phyloP scores from a whole-genome alignment of 140 eudicot genomes.

The Oenanthe javanica region DNA sequence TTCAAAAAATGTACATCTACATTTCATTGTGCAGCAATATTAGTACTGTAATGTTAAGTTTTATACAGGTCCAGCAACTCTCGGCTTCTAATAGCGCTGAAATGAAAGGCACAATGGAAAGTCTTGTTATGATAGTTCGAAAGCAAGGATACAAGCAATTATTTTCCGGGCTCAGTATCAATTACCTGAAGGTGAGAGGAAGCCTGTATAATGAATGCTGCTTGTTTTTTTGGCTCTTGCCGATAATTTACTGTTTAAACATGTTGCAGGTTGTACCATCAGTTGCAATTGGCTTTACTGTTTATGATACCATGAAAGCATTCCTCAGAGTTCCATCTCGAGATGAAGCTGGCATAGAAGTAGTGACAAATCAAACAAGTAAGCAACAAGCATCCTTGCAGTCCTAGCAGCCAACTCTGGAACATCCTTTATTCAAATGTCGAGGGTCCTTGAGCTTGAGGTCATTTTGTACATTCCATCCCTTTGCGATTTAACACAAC shows the following conservation, averaged over 20 bases:
- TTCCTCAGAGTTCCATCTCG: slow-evolving; percentile 66
- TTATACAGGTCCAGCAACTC: slow-evolving; percentile 62
- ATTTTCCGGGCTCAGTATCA: slow-evolving; percentile 90
- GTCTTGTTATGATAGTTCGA: slow-evolving; percentile 52
- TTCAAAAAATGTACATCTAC: not conserved
- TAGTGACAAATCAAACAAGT: slow-evolving; percentile 27
- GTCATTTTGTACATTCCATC: slow-evolving; percentile 9
- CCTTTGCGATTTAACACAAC: not conserved
- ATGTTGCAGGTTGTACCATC: slow-evolving; percentile 83
- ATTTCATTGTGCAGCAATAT: not conserved
- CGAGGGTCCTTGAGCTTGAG: not conserved
- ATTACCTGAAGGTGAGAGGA: slow-evolving; percentile 59
- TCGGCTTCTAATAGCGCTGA: slow-evolving; percentile 29
- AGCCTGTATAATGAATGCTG: not conserved
- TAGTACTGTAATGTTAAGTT: not conserved
- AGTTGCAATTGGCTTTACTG: slow-evolving; percentile 90
- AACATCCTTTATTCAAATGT: not conserved
- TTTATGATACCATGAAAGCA: slow-evolving; percentile 69
- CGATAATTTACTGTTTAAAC: not conserved
- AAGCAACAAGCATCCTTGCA: slow-evolving; percentile 45
- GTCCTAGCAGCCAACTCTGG: slow-evolving; percentile 18
- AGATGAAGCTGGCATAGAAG: slow-evolving; percentile 51
- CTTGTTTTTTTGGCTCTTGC: not conserved
- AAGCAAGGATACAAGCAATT: slow-evolving; percentile 90
- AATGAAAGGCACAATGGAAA: slow-evolving; percentile 65